Conservation (phyloP, 208 protist genomes). For the Crithidia expoeki region DNA sequence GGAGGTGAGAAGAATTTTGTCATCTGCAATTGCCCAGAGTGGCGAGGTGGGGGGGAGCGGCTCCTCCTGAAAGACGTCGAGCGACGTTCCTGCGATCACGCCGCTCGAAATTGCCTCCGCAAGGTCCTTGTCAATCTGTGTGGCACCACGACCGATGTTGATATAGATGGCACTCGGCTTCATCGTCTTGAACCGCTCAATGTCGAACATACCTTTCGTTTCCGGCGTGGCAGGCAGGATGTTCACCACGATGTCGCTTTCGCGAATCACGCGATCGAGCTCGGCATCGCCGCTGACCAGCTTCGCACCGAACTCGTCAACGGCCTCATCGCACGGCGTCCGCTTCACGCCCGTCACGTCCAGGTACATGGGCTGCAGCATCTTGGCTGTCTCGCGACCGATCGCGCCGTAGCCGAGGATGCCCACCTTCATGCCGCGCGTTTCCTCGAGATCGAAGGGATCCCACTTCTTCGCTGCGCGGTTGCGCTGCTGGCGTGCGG, state of each 20-base stretch:
- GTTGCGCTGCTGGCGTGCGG: constrained; percentile 7
- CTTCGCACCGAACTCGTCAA: constrained; percentile 62
- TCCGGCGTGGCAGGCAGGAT: constrained; percentile 66
- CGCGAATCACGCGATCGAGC: constrained; percentile 47
- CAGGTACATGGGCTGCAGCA: constrained; percentile 59
- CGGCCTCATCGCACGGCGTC: constrained; percentile 20
- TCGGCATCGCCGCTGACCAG: constrained; percentile 43
- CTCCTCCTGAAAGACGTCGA: constrained; percentile 85
- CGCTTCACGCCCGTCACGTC: constrained; percentile 71
- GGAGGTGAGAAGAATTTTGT: constrained; percentile 67
- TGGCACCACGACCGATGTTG: constrained; percentile 82
- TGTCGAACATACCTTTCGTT: constrained; percentile 79
- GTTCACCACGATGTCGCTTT: constrained; percentile 81
- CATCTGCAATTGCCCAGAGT: constrained; percentile 63
- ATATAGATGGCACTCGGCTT: constrained; percentile 79
- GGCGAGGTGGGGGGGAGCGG: constrained; percentile 60
- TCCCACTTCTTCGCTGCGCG: constrained; percentile 64
- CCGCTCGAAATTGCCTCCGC: constrained; percentile 53
- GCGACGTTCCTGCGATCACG: constrained; percentile 64
- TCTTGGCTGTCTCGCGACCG: constrained; percentile 49
- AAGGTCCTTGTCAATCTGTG: constrained; percentile 71
- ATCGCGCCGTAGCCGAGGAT: constrained; percentile 89
- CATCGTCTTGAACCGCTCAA: constrained; percentile 70
- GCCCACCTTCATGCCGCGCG: constrained; percentile 62
- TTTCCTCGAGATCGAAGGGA: constrained; percentile 56